Evolutionary conservation across 2,329 filamentous ascomycete species (phyloP).

Genomic region (Pestalotiopsis sp.): DNA sequence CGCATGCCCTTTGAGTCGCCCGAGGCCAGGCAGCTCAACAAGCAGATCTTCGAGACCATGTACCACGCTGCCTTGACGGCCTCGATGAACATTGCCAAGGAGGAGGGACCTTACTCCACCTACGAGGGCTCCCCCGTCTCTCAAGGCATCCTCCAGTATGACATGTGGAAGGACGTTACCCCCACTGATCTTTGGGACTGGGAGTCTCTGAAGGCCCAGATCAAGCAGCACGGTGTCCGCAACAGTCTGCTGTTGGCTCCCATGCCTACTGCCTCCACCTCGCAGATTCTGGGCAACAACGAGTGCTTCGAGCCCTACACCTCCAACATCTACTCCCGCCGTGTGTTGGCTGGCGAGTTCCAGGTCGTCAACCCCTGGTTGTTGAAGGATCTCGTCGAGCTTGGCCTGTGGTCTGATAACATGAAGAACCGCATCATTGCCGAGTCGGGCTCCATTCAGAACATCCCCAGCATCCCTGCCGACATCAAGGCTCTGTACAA

Average conservation of each 20-base stretch:
- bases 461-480: slow-evolving; percentile 93
- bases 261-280: slow-evolving; percentile 97
- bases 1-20: slow-evolving; percentile 96
- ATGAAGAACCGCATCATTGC: slow-evolving; percentile 99
- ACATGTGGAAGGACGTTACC: slow-evolving; percentile 91
- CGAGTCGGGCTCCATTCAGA: slow-evolving; percentile 93
- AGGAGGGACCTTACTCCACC: slow-evolving; percentile 82
- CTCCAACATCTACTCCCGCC: slow-evolving; percentile 98
- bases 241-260: slow-evolving; percentile 95
- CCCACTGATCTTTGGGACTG: slow-evolving; percentile 97
- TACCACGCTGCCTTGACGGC: slow-evolving; percentile 94
- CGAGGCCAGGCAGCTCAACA: slow-evolving; percentile 92
- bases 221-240: slow-evolving; percentile 89
- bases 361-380: slow-evolving; percentile 99
- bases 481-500: slow-evolving; percentile 98
- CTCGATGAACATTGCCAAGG: slow-evolving; percentile 83
- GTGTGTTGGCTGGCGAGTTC: slow-evolving; percentile 97
- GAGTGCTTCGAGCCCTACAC: slow-evolving; percentile 99
- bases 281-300: slow-evolving; percentile 98
- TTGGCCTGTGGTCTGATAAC: slow-evolving; percentile 97
- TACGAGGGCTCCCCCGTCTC: slow-evolving; percentile 95
- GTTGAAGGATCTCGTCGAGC: slow-evolving; percentile 95
- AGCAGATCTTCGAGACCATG: slow-evolving; percentile 99
- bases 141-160: slow-evolving; percentile 94
- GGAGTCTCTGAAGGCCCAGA: slow-evolving; percentile 84